Evolutionary conservation across 2,329 filamentous ascomycete genomes (phyloP).

Genomic region (Aspergillus pseudotamarii): DNA sequence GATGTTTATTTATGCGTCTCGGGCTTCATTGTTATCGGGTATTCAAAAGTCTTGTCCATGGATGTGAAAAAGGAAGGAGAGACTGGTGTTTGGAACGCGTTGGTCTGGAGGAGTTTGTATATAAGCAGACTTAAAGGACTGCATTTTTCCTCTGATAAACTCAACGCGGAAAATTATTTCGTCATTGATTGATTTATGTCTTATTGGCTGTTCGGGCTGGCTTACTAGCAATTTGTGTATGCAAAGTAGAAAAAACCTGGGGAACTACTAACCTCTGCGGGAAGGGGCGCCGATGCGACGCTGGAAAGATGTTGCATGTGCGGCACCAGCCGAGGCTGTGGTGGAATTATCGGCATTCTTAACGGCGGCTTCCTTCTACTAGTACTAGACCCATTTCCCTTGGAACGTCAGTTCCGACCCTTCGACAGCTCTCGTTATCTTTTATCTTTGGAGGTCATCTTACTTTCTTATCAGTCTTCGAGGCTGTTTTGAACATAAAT

Average conservation of each 20-base stretch:
- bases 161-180: conserved; percentile 1
- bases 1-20: conserved; percentile 37
- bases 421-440: conserved; percentile 10
- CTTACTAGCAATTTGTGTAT: neutral
- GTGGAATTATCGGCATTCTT: neutral
- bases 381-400: conserved; percentile 9
- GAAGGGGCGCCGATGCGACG: neutral
- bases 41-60: conserved; percentile 34
- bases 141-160: conserved; percentile 20
- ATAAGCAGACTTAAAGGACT: conserved; percentile 32
- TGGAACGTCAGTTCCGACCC: conserved; percentile 16
- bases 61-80: conserved; percentile 26
- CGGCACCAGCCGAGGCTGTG: conserved; percentile 16
- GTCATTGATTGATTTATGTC: neutral
- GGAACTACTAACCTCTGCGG: neutral
- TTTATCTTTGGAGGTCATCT: conserved; percentile 7
- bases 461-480: conserved; percentile 7
- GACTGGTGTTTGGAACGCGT: conserved; percentile 34
- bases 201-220: neutral
- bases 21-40: conserved; percentile 29
- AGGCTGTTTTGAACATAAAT: conserved; percentile 15
- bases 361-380: neutral
- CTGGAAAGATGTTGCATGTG: conserved; percentile 10
- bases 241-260: neutral
- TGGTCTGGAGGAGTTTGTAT: conserved; percentile 31